Evolutionary conservation across 2,329 filamentous ascomycete genomes (phyloP), one percentile per base, ranked within the genome.

Genomic region (Alternaria sp.): DNA sequence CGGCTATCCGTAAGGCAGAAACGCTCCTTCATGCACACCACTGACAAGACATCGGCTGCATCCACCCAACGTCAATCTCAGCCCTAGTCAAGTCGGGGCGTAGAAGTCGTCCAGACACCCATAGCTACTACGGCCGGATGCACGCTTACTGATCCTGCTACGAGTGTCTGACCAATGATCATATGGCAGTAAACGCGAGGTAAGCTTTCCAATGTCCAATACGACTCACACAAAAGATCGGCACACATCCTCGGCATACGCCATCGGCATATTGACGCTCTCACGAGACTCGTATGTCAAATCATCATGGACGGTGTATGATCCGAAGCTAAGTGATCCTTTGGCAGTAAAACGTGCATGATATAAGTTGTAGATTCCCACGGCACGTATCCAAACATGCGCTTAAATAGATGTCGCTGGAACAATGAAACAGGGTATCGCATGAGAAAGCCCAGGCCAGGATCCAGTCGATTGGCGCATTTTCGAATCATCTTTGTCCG

Each of bases 201-300:
- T 50, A 61, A 57, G 53, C 49, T 44, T 52, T 22, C 10, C 16
- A 5, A 49, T 3, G 20, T 16, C 16, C 50, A 43, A 5, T 38
- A 6, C 30, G 46, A 22, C 30, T 34, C 34, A 49, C 14, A n/a
- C 7, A n/a, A 9, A 9, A 27, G 22, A 50, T 36, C 20, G 46
- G 46, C 46, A 36, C 32, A 38, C 46, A 50, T 3, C 4, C 10
- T 38, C 20, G 30, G 30, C 46, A 36, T 16, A 5, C 30, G 10
- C 30, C 4, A 14, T 49, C 30, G 46, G 46, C 32, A 50, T 36
- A 3, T 50, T 32, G 6, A 28, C 10, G 18, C 25, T 28, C 30
- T 28, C n/a, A 48, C 11, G 32, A 36, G 32, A 36, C 45, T 9
- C 16, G 30, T 32, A 28, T n/a, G 18, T 22, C 8, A 32, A 16